Evolutionary conservation across 805 yeast genomes (phyloP).

Genomic region (Zygosaccharomyces pseudorouxii): DNA sequence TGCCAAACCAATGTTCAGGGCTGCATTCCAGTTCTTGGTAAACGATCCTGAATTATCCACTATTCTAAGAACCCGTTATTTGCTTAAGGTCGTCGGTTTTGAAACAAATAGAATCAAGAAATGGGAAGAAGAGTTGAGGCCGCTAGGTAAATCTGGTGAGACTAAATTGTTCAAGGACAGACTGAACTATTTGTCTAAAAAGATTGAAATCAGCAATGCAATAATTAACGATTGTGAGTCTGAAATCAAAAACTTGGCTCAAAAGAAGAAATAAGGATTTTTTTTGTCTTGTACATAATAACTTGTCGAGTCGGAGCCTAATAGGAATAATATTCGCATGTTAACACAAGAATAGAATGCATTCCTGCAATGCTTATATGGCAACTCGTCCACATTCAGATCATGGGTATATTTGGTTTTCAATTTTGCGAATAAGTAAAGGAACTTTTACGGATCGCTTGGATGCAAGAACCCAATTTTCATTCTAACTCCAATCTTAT

Average conservation of each 20-base stretch:
- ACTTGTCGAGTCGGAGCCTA: neutral
- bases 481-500: neutral
- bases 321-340: neutral
- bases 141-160: conserved; percentile 48
- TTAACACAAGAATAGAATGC: too few relatives aligned
- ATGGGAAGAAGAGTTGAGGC: conserved; percentile 68
- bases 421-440: neutral
- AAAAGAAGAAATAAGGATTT: conserved; percentile 6
- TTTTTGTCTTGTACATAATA: neutral
- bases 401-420: neutral
- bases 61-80: conserved; percentile 59
- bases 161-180: conserved; percentile 56
- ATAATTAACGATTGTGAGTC: conserved; percentile 47
- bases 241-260: conserved; percentile 36
- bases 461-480: neutral
- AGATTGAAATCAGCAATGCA: conserved; percentile 57
- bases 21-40: conserved; percentile 69
- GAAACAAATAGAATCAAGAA: conserved; percentile 60
- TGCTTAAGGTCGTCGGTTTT: conserved; percentile 48
- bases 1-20: conserved; percentile 78
- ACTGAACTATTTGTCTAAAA: conserved; percentile 58
- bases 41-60: conserved; percentile 52
- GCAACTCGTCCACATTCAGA: neutral
- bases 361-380: neutral
- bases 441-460: neutral